Evolutionary conservation across 1,284 basidiomycete genomes (phyloP).

Genomic region (Ustilago crameri): DNA sequence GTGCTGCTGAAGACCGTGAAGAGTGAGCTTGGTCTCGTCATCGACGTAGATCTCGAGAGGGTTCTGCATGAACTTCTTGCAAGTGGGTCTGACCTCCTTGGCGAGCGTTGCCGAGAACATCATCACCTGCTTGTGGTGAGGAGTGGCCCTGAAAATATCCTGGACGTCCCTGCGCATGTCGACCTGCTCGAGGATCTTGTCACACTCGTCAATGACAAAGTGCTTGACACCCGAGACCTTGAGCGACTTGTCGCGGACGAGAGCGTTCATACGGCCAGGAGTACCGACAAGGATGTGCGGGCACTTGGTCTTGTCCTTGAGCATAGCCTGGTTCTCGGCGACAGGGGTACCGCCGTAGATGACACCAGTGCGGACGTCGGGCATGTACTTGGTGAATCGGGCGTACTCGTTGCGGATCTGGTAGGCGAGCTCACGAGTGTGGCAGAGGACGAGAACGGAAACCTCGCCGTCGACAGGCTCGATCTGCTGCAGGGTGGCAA

Average conservation of each 20-base stretch:
- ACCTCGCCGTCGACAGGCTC: conserved; percentile 99
- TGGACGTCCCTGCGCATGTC: conserved; percentile 99
- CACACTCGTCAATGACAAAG: conserved; percentile 99
- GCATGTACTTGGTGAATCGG: conserved; percentile 99
- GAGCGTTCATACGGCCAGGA: conserved; percentile 75
- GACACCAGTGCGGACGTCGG: conserved; percentile 94
- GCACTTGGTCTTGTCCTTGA: conserved; percentile 96
- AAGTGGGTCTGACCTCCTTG: conserved; percentile 95
- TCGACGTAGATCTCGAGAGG: conserved; percentile 99
- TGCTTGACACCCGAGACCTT: conserved; percentile 72
- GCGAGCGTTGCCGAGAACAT: conserved; percentile 99
- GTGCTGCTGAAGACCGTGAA: conserved; percentile 98
- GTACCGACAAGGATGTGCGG: conserved; percentile 99
- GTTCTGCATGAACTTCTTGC: conserved; percentile 99
- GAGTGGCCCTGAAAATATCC: conserved; percentile 99
- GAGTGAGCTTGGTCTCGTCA: conserved; percentile 97
- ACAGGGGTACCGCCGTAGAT: conserved; percentile 98
- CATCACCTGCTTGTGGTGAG: conserved; percentile 99
- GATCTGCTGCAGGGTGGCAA: conserved; percentile 96
- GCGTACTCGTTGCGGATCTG: conserved; percentile 99
- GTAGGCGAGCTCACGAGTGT: conserved; percentile 98
- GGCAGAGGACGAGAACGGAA: conserved; percentile 95
- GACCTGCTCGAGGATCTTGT: conserved; percentile 99
- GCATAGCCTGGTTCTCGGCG: conserved; percentile 89
- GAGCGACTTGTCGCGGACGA: conserved; percentile 66